A percentile compares a stretch with the other conserved stretches of the same genome.
These are phyloP conservation scores for Gremmenia infestans DNA, from an alignment of 2,329 filamentous ascomycete genomes.

Conservation along the genomic window DNA sequence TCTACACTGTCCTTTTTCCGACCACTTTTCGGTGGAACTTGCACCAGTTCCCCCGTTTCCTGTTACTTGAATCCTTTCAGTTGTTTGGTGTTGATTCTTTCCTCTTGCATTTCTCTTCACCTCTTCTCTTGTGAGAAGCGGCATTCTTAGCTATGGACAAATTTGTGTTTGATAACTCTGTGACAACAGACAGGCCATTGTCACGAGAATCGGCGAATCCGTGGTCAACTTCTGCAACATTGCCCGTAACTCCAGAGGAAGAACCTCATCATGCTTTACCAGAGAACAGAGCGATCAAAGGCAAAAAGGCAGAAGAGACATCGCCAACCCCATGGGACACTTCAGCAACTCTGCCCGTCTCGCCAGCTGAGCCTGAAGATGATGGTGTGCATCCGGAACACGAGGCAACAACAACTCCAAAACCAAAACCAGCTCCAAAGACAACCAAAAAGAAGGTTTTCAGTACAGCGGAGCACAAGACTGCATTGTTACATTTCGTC, in stretches of 20 bases:
- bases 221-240: constrained; percentile 11
- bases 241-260: not conserved
- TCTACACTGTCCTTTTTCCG: not conserved
- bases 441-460: not conserved
- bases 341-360: constrained; percentile 5
- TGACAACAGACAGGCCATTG: not conserved
- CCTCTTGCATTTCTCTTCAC: not conserved
- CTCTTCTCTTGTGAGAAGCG: not conserved
- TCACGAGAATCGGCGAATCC: constrained; percentile 3
- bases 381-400: not conserved
- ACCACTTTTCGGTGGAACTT: not conserved
- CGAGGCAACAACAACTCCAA: not conserved
- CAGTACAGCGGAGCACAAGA: not conserved
- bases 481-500: not conserved
- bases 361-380: not conserved
- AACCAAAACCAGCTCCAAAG: not conserved
- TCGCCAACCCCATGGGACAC: constrained; percentile 9
- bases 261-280: not conserved
- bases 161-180: not conserved
- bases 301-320: not conserved
- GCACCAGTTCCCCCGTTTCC: not conserved
- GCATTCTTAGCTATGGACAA: not conserved
- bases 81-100: not conserved
- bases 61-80: not conserved
- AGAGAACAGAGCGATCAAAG: not conserved